Conservation (phyloP, 164 flowering plant species). For the Vitis amurensis region DNA sequence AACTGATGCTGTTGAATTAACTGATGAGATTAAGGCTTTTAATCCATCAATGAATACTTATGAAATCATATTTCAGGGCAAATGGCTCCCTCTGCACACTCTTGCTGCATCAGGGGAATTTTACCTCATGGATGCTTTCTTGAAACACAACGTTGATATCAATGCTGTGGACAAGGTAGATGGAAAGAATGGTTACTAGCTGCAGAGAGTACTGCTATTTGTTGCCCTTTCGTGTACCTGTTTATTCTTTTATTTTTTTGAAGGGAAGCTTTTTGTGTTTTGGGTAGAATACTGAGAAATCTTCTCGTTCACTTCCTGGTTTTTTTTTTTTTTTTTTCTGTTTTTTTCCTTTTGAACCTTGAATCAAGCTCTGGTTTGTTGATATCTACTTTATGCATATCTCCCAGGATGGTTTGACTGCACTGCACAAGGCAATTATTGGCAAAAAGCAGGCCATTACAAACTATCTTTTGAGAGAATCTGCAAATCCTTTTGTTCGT, state of each 20-base stretch:
- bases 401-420: slow-evolving; percentile 75
- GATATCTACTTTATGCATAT: neutral
- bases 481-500: slow-evolving; percentile 79
- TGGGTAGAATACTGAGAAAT: too few relatives aligned
- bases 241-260: neutral
- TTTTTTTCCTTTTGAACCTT: neutral
- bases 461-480: slow-evolving; percentile 84
- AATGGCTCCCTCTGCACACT: slow-evolving; percentile 89
- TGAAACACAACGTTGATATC: slow-evolving; percentile 78
- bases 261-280: neutral
- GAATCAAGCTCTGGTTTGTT: slow-evolving; percentile 6
- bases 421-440: slow-evolving; percentile 83
- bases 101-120: slow-evolving; percentile 92
- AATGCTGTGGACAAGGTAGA: slow-evolving; percentile 79
- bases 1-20: neutral
- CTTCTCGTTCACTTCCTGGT: too few relatives aligned
- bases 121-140: slow-evolving; percentile 63
- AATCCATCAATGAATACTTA: neutral
- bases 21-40: neutral
- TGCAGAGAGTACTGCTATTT: neutral
- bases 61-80: slow-evolving; percentile 46
- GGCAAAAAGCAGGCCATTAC: slow-evolving; percentile 85
- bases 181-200: neutral
- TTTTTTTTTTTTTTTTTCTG: neutral
- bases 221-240: neutral